Percentiles rank a stretch among this genome's conserved stretches.
phyloP scores from a whole-genome alignment of 2,329 filamentous ascomycete genomes.

The Exophiala spinifera region DNA sequence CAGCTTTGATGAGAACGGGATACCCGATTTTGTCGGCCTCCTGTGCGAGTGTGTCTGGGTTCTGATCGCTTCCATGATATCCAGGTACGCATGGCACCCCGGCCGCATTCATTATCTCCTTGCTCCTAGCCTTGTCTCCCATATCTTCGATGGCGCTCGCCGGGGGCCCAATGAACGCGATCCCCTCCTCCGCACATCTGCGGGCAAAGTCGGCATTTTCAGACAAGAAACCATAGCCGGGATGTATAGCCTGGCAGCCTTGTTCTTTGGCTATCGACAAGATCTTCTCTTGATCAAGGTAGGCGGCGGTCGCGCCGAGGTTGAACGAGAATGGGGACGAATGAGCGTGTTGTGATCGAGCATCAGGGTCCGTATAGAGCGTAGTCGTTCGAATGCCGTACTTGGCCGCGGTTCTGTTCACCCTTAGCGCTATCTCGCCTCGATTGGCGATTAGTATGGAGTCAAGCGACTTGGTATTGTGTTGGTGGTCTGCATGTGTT shows the following conservation, averaged over 20 bases:
- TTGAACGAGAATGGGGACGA: constrained; percentile 80
- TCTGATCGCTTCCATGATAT: constrained; percentile 86
- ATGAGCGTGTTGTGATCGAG: constrained; percentile 79
- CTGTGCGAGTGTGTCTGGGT: constrained; percentile 57
- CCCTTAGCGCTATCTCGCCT: constrained; percentile 92
- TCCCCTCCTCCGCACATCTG: constrained; percentile 81
- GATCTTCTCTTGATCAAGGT: constrained; percentile 90
- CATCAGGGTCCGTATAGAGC: constrained; percentile 90
- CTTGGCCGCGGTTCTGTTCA: constrained; percentile 79
- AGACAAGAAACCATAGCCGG: constrained; percentile 80
- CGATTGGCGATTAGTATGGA: constrained; percentile 80
- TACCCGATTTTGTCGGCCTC: constrained; percentile 71
- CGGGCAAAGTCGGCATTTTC: constrained; percentile 90
- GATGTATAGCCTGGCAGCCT: constrained; percentile 87
- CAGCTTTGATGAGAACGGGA: constrained; percentile 63
- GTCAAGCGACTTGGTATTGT: constrained; percentile 22
- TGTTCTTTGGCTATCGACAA: constrained; percentile 81
- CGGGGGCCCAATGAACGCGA: constrained; percentile 92
- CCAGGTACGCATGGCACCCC: constrained; percentile 94
- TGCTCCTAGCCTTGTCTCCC: constrained; percentile 90
- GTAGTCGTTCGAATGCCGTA: constrained; percentile 92
- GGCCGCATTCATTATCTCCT: constrained; percentile 95
- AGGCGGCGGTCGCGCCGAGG: constrained; percentile 77
- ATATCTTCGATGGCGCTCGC: constrained; percentile 72
- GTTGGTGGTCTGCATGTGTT: constrained; percentile 7